Percentiles rank a stretch among this genome's conserved stretches.
phyloP scores from a whole-genome alignment of 129 eudicot genomes.

The Solidago caesia region DNA sequence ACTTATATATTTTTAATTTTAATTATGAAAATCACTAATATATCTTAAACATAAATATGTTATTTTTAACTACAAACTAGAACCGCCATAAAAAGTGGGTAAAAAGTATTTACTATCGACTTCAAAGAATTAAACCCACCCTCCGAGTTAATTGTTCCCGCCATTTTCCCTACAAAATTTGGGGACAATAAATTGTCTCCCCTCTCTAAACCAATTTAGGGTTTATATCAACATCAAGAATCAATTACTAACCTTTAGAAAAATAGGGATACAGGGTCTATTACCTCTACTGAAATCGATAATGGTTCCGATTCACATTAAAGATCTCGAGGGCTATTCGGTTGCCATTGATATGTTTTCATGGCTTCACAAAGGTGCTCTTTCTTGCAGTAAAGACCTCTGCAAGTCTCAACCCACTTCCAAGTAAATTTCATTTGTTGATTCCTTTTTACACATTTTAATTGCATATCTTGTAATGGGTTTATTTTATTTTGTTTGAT shows the following conservation, averaged over 20 bases:
- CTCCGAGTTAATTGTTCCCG: constrained; percentile 18
- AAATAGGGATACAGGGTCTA: constrained; percentile 90
- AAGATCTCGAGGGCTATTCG: constrained; percentile 76
- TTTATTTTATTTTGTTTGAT: neutral
- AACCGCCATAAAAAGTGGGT: too few species aligned
- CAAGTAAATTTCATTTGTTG: constrained; percentile 44
- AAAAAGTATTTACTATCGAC: too few species aligned
- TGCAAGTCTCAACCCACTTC: constrained; percentile 77
- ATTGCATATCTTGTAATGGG: constrained; percentile 23
- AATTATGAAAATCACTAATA: too few species aligned
- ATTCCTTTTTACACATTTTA: neutral
- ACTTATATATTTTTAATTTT: too few species aligned
- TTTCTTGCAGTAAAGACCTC: constrained; percentile 85
- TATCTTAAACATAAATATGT: too few species aligned
- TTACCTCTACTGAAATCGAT: constrained; percentile 85
- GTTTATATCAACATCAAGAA: constrained; percentile 9
- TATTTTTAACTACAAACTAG: too few species aligned
- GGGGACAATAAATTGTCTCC: constrained; percentile 14
- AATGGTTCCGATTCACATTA: constrained; percentile 76
- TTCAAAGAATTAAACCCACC: neutral
- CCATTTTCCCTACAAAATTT: constrained; percentile 23
- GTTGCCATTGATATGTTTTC: constrained; percentile 94
- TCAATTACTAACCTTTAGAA: neutral
- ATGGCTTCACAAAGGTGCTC: constrained; percentile 99
- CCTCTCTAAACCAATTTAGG: constrained; percentile 27